Conservation (phyloP, 2,329 filamentous ascomycete genomes). For the Metarhizium album region DNA sequence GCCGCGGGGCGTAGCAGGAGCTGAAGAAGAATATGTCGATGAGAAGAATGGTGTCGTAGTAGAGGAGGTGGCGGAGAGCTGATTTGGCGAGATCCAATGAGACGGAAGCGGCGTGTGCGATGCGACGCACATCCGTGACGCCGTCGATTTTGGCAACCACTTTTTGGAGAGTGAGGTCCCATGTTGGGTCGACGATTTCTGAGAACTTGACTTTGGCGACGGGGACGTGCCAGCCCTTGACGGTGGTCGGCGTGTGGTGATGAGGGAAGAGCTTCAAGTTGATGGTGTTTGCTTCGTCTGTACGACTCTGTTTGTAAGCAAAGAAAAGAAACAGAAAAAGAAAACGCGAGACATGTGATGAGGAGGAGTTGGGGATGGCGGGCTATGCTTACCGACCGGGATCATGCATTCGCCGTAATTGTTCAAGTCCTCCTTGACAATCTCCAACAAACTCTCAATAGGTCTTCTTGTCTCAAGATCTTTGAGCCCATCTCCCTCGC, state of each 20-base stretch:
- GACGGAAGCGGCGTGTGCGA: slow-evolving; percentile 75
- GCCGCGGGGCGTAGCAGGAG: slow-evolving; percentile 76
- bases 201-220: slow-evolving; percentile 58
- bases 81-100: slow-evolving; percentile 78
- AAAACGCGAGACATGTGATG: not conserved
- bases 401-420: slow-evolving; percentile 99
- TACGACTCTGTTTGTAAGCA: not conserved
- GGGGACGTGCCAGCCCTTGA: slow-evolving; percentile 85
- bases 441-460: slow-evolving; percentile 77
- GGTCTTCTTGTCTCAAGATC: slow-evolving; percentile 43
- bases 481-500: slow-evolving; percentile 28
- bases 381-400: slow-evolving; percentile 63
- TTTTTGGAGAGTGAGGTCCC: slow-evolving; percentile 67
- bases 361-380: not conserved
- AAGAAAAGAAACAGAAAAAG: too few species aligned
- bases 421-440: slow-evolving; percentile 77
- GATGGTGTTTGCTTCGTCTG: slow-evolving; percentile 85
- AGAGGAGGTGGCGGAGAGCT: slow-evolving; percentile 79
- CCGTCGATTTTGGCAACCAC: slow-evolving; percentile 85
- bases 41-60: slow-evolving; percentile 83
- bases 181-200: slow-evolving; percentile 54
- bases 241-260: slow-evolving; percentile 62
- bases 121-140: slow-evolving; percentile 77
- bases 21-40: slow-evolving; percentile 93
- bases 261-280: slow-evolving; percentile 94